Percentiles rank a stretch among this genome's conserved stretches.
These are phyloP conservation scores for Scheffersomyces quercinus DNA, from an alignment of 1,139 yeast genomes.

Conservation along the genomic window DNA sequence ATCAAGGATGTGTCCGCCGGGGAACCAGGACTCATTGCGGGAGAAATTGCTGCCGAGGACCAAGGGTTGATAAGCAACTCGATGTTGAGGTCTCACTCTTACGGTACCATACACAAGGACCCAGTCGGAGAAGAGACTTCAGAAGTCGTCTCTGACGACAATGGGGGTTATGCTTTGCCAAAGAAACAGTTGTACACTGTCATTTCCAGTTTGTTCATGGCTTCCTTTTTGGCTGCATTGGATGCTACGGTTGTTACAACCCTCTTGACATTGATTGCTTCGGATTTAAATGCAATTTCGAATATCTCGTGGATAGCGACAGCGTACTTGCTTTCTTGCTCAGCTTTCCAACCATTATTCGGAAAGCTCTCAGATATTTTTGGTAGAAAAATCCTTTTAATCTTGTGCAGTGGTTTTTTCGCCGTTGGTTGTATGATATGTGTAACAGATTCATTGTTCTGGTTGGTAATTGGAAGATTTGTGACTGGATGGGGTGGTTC, in stretches of 20 bases:
- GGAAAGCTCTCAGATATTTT: slow-evolving; percentile 86
- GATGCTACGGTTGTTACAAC: slow-evolving; percentile 50
- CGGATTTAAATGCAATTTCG: slow-evolving; percentile 41
- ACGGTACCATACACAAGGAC: slow-evolving; percentile 5
- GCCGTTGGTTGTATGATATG: slow-evolving; percentile 43
- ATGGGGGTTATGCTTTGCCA: slow-evolving; percentile 37
- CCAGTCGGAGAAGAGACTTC: slow-evolving; percentile 3
- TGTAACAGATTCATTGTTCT: slow-evolving; percentile 37
- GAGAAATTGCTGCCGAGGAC: slow-evolving; percentile 47
- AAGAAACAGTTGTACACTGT: slow-evolving; percentile 30
- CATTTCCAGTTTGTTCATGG: slow-evolving; percentile 37
- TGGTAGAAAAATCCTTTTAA: slow-evolving; percentile 58
- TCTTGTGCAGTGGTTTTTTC: slow-evolving; percentile 38
- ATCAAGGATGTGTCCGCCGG: slow-evolving; percentile 42
- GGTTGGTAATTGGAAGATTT: slow-evolving; percentile 59
- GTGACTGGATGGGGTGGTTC: slow-evolving; percentile 61
- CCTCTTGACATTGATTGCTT: slow-evolving; percentile 42
- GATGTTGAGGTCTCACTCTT: slow-evolving; percentile 5
- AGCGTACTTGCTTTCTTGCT: slow-evolving; percentile 38
- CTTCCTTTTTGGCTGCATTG: slow-evolving; percentile 43
- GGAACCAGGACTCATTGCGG: slow-evolving; percentile 48
- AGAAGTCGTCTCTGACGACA: slow-evolving; percentile 6
- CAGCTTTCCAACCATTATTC: slow-evolving; percentile 66
- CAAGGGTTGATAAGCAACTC: slow-evolving; percentile 20
- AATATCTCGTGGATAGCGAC: slow-evolving; percentile 52